phyloP scores from a whole-genome alignment of 2,329 filamentous ascomycete species.

The Rasamsonia emersonii region DNA sequence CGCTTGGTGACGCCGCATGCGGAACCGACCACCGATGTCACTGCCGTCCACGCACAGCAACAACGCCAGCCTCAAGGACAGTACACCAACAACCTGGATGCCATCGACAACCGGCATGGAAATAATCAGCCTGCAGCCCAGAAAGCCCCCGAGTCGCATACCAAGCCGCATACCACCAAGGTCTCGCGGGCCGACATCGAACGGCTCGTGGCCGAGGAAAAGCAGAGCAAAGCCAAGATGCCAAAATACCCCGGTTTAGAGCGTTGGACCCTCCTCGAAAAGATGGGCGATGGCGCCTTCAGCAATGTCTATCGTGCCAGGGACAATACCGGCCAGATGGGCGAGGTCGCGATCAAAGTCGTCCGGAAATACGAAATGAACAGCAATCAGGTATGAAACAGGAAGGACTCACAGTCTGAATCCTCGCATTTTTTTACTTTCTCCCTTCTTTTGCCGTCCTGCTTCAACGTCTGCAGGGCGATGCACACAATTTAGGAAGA shows the following conservation, averaged over 20 bases:
- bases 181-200: slow-evolving; percentile 57
- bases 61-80: slow-evolving; percentile 44
- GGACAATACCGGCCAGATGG: slow-evolving; percentile 62
- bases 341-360: slow-evolving; percentile 93
- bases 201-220: slow-evolving; percentile 84
- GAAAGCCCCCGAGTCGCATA: slow-evolving; percentile 45
- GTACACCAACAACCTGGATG: slow-evolving; percentile 51
- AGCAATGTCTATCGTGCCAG: slow-evolving; percentile 93
- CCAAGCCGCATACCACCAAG: slow-evolving; percentile 49
- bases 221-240: slow-evolving; percentile 74
- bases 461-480: slow-evolving; percentile 52
- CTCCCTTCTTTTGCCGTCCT: slow-evolving; percentile 16
- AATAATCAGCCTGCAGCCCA: slow-evolving; percentile 58
- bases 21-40: slow-evolving; percentile 55
- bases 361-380: slow-evolving; percentile 99
- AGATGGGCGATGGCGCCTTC: slow-evolving; percentile 99
- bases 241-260: slow-evolving; percentile 79
- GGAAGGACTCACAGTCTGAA: slow-evolving; percentile 8
- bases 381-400: slow-evolving; percentile 80
- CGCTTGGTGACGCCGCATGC: slow-evolving; percentile 55
- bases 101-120: slow-evolving; percentile 53
- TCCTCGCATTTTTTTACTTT: slow-evolving; percentile 21
- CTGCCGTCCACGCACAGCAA: slow-evolving; percentile 56
- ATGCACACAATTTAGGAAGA: slow-evolving; percentile 88
- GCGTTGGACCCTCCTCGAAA: slow-evolving; percentile 78